Evolutionary conservation across 768 basidiomycete genomes (phyloP).

Genomic region (Aureoboletus auriporus): DNA sequence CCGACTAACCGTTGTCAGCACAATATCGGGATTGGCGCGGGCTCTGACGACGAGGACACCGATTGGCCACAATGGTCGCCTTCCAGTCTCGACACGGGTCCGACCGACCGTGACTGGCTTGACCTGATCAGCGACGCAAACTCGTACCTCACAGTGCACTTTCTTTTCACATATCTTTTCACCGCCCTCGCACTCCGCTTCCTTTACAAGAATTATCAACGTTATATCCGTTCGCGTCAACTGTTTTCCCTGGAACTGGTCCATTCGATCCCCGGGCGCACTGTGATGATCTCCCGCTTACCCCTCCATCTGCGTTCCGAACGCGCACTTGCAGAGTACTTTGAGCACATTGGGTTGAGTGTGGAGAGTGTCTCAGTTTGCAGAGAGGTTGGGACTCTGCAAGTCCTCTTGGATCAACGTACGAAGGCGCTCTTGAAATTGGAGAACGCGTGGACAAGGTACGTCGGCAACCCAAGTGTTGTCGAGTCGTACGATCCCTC

Average conservation of each 20-base stretch:
- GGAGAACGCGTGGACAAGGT: conserved; percentile 84
- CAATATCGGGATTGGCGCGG: conserved; percentile 66
- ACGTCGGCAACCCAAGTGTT: conserved; percentile 90
- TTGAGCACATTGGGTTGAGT: conserved; percentile 79
- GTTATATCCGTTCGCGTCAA: conserved; percentile 87
- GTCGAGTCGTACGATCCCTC: conserved; percentile 77
- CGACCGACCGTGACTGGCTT: conserved; percentile 59
- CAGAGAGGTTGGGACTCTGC: conserved; percentile 74
- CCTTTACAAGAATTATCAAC: conserved; percentile 84
- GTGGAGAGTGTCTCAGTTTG: conserved; percentile 93
- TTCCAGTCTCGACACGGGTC: conserved; percentile 20
- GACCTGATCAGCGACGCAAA: conserved; percentile 90
- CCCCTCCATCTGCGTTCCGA: conserved; percentile 86
- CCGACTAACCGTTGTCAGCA: conserved; percentile 40
- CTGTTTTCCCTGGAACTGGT: conserved; percentile 93
- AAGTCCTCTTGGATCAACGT: conserved; percentile 68
- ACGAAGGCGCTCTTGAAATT: conserved; percentile 77
- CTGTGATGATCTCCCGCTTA: conserved; percentile 81
- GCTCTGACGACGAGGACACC: conserved; percentile 33
- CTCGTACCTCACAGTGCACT: conserved; percentile 83
- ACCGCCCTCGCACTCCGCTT: conserved; percentile 82
- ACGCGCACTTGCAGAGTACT: conserved; percentile 85
- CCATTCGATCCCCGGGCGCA: conserved; percentile 91
- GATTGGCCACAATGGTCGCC: conserved; percentile 43
- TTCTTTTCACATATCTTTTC: conserved; percentile 93